These are phyloP conservation scores for Debaryomyces sp. DNA, from an alignment of 1,139 yeast genomes.

Conservation along the genomic window DNA sequence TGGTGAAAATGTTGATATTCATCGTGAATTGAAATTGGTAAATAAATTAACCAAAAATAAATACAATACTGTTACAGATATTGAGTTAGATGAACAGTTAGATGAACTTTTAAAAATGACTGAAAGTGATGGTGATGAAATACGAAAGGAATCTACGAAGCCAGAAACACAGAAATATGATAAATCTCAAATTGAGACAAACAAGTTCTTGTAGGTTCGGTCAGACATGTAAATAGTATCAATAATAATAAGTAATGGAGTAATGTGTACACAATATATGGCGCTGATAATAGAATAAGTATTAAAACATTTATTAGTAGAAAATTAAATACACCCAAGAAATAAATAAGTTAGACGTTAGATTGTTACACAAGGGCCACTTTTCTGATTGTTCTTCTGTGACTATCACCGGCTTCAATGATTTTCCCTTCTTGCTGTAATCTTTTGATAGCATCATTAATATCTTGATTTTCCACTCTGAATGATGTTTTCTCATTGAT, in stretches of 20 bases:
- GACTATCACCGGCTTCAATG: constrained; percentile 72
- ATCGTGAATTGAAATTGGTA: constrained; percentile 41
- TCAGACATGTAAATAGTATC: not conserved
- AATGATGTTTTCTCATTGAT: constrained; percentile 72
- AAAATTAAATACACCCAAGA: constrained; percentile 9
- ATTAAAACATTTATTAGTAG: constrained; percentile 5
- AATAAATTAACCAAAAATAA: constrained; percentile 36
- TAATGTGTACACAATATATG: not conserved
- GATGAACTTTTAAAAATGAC: constrained; percentile 38
- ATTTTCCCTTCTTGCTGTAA: constrained; percentile 78
- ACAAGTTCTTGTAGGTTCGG: constrained; percentile 16
- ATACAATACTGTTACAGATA: constrained; percentile 34
- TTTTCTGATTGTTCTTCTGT: constrained; percentile 65
- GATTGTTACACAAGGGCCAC: constrained; percentile 28
- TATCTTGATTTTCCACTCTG: constrained; percentile 70
- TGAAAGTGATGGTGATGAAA: constrained; percentile 22
- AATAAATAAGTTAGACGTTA: constrained; percentile 3
- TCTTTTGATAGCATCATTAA: constrained; percentile 67
- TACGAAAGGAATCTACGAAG: not conserved
- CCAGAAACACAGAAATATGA: not conserved
- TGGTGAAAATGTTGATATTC: constrained; percentile 40
- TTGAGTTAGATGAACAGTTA: constrained; percentile 44
- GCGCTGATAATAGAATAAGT: not conserved
- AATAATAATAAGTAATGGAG: not conserved
- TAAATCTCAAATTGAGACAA: constrained; percentile 14